phyloP scores from a whole-genome alignment of 306 rosid species.

The Cercis canadensis region DNA sequence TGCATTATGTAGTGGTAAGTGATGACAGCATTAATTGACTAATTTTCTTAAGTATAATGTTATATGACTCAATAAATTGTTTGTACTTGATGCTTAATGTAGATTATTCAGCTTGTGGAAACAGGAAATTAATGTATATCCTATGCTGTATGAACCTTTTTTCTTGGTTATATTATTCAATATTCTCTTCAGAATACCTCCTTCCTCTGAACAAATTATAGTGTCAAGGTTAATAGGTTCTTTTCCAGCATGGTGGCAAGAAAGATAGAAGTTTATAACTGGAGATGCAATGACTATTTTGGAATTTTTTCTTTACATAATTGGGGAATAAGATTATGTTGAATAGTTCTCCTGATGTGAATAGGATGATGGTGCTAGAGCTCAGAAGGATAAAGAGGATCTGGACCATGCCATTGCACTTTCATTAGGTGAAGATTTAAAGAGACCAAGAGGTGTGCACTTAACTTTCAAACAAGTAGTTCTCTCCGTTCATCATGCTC shows the following conservation, averaged over 20 bases:
- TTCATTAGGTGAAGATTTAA: constrained; percentile 73
- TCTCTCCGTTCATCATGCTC: constrained; percentile 17
- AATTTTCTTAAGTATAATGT: background rate
- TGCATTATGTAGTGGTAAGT: background rate
- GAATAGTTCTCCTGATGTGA: constrained; percentile 33
- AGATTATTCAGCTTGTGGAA: constrained; percentile 2
- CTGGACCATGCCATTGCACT: constrained; percentile 71
- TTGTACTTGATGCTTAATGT: background rate
- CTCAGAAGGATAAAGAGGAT: constrained; percentile 82
- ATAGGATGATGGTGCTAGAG: constrained; percentile 76
- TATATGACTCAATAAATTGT: background rate
- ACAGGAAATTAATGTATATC: background rate
- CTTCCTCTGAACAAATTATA: constrained; percentile 1
- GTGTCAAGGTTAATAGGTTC: background rate
- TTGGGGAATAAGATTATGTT: constrained; percentile 22
- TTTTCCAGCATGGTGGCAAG: background rate
- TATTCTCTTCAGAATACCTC: background rate
- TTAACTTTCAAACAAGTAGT: constrained; percentile 20
- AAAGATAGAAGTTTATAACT: background rate
- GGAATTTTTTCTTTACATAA: background rate
- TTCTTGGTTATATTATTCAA: background rate
- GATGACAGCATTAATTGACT: background rate
- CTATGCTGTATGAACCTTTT: constrained; percentile 8
- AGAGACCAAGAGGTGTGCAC: constrained; percentile 63
- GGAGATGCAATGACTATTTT: constrained; percentile 14